Conservation (phyloP, 2,329 filamentous ascomycete species). For the Ceratocystis harringtonii region DNA sequence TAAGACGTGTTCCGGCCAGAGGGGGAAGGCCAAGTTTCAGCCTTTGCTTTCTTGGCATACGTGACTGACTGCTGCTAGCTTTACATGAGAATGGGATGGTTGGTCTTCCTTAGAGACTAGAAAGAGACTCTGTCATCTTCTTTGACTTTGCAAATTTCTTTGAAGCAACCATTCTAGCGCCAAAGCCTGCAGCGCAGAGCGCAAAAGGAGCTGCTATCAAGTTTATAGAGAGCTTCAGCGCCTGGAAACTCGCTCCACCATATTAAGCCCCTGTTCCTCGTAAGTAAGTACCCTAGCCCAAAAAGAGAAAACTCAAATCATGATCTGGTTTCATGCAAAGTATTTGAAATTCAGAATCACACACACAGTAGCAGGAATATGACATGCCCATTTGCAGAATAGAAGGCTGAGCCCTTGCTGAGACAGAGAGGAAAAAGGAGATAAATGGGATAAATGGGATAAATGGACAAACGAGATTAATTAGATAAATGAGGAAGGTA, state of each 20-base stretch:
- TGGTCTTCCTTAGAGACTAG: too few species aligned
- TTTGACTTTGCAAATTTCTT: too few species aligned
- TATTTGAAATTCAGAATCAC: slow-evolving; percentile 9
- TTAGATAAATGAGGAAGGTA: background rate
- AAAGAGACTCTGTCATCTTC: too few species aligned
- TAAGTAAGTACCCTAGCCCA: background rate
- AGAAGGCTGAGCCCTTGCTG: background rate
- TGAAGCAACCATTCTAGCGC: too few species aligned
- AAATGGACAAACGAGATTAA: background rate
- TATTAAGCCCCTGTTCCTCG: background rate
- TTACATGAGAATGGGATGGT: too few species aligned
- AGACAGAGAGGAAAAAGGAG: background rate
- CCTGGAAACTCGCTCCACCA: background rate
- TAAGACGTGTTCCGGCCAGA: too few species aligned
- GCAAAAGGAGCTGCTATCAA: too few species aligned
- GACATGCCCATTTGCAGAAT: background rate
- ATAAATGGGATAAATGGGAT: background rate
- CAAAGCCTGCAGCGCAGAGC: too few species aligned
- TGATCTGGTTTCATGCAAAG: slow-evolving; percentile 8
- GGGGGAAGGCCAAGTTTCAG: too few species aligned
- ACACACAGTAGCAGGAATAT: background rate
- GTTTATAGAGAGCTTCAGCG: too few species aligned
- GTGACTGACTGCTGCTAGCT: too few species aligned
- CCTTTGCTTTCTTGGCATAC: too few species aligned
- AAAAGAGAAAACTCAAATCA: background rate